Evolutionary conservation across 1,139 yeast species (phyloP).

Genomic region (Kodamaea alishanica): DNA sequence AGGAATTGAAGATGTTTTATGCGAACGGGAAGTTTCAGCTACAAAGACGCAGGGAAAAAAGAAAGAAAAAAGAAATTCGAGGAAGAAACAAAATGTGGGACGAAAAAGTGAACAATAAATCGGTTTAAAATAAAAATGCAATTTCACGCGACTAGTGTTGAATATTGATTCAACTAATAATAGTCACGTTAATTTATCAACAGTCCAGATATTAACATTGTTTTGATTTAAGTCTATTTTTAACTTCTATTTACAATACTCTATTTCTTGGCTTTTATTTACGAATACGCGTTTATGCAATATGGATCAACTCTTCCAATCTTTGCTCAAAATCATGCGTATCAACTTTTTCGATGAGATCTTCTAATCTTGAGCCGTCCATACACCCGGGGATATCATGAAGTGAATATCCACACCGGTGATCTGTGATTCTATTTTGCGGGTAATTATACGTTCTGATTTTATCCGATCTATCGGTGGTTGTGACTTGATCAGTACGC

Average conservation of each 20-base stretch:
- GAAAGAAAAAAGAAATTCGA: too few relatives aligned
- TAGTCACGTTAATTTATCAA: too few relatives aligned
- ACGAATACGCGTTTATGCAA: background rate
- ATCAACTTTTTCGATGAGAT: conserved; percentile 25
- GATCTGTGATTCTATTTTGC: conserved; percentile 91
- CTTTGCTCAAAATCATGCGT: conserved; percentile 22
- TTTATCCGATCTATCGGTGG: conserved; percentile 90
- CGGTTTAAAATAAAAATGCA: too few relatives aligned
- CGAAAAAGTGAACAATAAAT: too few relatives aligned
- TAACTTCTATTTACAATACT: background rate
- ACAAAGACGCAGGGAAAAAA: too few relatives aligned
- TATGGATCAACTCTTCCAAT: conserved; percentile 17
- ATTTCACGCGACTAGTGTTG: too few relatives aligned
- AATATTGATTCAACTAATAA: too few relatives aligned
- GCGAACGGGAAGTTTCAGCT: too few relatives aligned
- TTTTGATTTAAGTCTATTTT: too few relatives aligned
- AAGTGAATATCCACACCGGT: conserved; percentile 74
- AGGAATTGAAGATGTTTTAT: too few relatives aligned
- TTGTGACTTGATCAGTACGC: conserved; percentile 78
- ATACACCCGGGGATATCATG: conserved; percentile 81
- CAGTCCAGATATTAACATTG: too few relatives aligned
- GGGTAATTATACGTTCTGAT: conserved; percentile 91
- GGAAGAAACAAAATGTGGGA: too few relatives aligned
- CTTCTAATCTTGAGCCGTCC: conserved; percentile 67
- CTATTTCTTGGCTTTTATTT: background rate